These are phyloP conservation scores for Scytalidium sp. DNA, from an alignment of 2,329 filamentous ascomycete species.

Conservation along the genomic window DNA sequence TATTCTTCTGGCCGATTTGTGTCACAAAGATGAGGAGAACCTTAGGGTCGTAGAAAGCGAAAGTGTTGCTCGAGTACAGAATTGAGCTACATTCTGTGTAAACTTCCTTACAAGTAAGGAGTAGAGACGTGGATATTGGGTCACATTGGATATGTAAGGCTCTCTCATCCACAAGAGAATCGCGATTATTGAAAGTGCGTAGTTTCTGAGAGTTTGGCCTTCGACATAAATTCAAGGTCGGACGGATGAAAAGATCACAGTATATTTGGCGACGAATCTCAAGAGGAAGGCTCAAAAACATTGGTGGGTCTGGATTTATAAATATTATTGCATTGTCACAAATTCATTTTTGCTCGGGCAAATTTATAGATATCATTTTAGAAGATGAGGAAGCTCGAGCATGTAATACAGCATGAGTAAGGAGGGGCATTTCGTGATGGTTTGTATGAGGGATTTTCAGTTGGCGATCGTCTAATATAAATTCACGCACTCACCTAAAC, in stretches of 20 bases:
- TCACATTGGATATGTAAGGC: background rate
- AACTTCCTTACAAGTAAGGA: background rate
- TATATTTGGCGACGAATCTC: background rate
- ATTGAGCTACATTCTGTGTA: background rate
- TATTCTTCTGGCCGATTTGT: background rate
- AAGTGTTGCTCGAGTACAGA: background rate
- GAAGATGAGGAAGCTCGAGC: no score
- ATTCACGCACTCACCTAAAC: no score
- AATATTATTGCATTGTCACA: background rate
- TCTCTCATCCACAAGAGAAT: background rate
- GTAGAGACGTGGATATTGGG: background rate
- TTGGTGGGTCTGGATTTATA: background rate
- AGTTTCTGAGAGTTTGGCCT: background rate
- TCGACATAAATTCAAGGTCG: background rate
- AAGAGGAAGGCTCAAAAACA: background rate
- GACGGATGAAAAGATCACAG: background rate
- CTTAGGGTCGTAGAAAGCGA: background rate
- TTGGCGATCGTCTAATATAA: no score
- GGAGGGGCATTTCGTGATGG: no score
- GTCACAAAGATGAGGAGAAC: background rate
- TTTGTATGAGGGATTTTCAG: no score
- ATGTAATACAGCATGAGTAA: no score
- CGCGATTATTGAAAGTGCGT: background rate
- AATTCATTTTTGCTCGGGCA: no score
- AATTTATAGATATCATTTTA: no score